phyloP scores from a whole-genome alignment of 257 asterid genomes.

The Eucommia ulmoides region DNA sequence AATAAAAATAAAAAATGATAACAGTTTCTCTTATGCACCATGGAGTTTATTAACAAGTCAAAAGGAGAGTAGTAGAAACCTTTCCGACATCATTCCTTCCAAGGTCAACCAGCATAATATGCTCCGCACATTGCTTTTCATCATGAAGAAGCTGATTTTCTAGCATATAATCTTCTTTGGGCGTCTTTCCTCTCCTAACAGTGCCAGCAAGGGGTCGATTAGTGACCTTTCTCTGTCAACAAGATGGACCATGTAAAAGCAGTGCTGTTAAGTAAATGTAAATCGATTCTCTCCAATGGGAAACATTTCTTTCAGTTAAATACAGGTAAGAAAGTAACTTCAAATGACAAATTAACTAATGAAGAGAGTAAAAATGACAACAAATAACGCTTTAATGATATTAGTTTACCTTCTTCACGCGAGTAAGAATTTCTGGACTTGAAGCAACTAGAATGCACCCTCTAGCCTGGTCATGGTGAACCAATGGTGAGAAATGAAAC shows the following conservation, averaged over 20 bases:
- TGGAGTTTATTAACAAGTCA: neutral
- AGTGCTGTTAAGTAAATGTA: too few relatives aligned
- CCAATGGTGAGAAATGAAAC: conserved; percentile 4
- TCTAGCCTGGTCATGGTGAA: conserved; percentile 54
- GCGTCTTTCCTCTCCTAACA: conserved; percentile 83
- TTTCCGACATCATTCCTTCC: conserved; percentile 99
- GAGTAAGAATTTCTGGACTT: conserved; percentile 95
- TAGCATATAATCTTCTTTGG: conserved; percentile 75
- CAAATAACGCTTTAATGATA: neutral
- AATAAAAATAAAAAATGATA: too few relatives aligned
- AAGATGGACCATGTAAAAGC: too few relatives aligned
- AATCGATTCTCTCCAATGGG: too few relatives aligned
- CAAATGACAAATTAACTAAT: too few relatives aligned
- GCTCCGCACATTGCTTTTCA: conserved; percentile 94
- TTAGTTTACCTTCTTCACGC: conserved; percentile 63
- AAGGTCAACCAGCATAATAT: conserved; percentile 96
- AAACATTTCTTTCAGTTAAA: too few relatives aligned
- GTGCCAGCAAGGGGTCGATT: conserved; percentile 98
- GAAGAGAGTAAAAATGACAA: too few relatives aligned
- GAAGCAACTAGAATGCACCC: conserved; percentile 94
- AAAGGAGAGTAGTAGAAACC: conserved; percentile 29
- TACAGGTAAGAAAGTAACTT: too few relatives aligned
- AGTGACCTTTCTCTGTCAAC: conserved; percentile 54
- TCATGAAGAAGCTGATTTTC: conserved; percentile 80
- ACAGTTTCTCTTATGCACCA: neutral